Evolutionary conservation across 371 early-diverging fungal genomes (phyloP).

Genomic region (Apophysomyces trapeziformis): DNA sequence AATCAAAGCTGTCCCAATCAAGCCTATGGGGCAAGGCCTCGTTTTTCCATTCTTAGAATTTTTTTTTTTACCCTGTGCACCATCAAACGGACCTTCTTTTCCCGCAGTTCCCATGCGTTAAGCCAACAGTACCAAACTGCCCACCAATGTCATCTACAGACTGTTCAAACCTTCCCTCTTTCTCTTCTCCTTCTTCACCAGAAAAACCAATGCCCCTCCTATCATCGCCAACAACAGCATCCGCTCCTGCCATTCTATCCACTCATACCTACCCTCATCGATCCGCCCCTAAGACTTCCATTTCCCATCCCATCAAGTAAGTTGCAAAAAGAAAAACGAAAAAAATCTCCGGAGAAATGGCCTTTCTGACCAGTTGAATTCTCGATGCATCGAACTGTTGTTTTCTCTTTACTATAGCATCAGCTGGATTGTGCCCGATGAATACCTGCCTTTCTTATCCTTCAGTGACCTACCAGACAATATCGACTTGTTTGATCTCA

Average conservation of each 20-base stretch:
- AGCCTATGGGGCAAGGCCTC: background rate
- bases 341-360: too few species aligned
- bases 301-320: conserved; percentile 64
- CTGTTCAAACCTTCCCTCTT: conserved; percentile 16
- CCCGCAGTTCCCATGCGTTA: conserved; percentile 9
- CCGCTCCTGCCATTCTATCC: background rate
- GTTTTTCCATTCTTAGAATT: conserved; percentile 2
- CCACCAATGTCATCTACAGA: conserved; percentile 19
- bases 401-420: conserved; percentile 33
- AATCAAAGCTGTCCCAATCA: too few species aligned
- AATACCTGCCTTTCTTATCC: conserved; percentile 42
- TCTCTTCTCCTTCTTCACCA: conserved; percentile 6
- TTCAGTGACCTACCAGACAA: conserved; percentile 35
- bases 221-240: conserved; percentile 3
- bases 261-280: conserved; percentile 13
- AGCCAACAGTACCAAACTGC: background rate
- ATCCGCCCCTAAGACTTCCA: conserved; percentile 50
- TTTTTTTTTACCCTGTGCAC: background rate
- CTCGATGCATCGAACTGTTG: background rate
- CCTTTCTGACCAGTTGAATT: background rate
- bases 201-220: background rate
- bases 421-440: conserved; percentile 60
- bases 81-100: background rate
- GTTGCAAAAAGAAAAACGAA: background rate
- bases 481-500: conserved; percentile 46